Percentiles rank a stretch among this genome's conserved stretches.
These are phyloP conservation scores for Colletotrichum agaves DNA, from an alignment of 2,329 filamentous ascomycete genomes.

Conservation along the genomic window DNA sequence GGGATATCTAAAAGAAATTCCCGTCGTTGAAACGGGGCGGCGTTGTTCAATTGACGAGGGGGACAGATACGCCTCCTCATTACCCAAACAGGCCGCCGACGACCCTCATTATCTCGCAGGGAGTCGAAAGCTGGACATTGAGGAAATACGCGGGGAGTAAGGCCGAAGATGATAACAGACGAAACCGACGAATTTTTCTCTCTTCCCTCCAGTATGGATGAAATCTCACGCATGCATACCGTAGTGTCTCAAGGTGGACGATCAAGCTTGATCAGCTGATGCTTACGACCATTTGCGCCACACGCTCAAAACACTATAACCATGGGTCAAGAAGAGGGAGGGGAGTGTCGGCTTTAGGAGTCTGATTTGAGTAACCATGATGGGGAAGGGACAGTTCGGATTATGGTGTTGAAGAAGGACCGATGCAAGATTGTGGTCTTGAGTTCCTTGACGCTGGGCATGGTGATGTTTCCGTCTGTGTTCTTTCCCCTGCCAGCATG, in stretches of 20 bases:
- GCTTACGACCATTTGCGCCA: neutral
- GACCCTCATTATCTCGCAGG: too few relatives aligned
- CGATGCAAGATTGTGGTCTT: neutral
- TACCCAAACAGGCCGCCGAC: too few relatives aligned
- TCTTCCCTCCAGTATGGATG: neutral
- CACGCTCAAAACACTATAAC: too few relatives aligned
- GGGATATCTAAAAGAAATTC: too few relatives aligned
- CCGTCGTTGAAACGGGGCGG: too few relatives aligned
- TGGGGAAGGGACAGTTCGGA: neutral
- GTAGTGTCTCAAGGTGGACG: neutral
- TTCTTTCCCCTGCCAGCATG: too few relatives aligned
- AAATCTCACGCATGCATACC: neutral
- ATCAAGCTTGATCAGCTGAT: constrained; percentile 6
- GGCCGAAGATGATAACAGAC: constrained; percentile 16
- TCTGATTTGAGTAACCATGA: too few relatives aligned
- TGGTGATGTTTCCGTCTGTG: neutral
- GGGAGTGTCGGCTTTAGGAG: neutral
- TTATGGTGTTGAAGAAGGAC: neutral
- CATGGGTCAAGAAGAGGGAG: too few relatives aligned
- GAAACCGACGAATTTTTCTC: neutral
- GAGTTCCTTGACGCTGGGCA: neutral
- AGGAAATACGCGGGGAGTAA: neutral
- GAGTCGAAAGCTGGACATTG: neutral
- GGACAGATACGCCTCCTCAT: too few relatives aligned
- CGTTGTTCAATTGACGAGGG: too few relatives aligned